Evolutionary conservation across 768 basidiomycete species (phyloP), one percentile per base, ranked within the genome.

Genomic region (Phylloporus scabripes): DNA sequence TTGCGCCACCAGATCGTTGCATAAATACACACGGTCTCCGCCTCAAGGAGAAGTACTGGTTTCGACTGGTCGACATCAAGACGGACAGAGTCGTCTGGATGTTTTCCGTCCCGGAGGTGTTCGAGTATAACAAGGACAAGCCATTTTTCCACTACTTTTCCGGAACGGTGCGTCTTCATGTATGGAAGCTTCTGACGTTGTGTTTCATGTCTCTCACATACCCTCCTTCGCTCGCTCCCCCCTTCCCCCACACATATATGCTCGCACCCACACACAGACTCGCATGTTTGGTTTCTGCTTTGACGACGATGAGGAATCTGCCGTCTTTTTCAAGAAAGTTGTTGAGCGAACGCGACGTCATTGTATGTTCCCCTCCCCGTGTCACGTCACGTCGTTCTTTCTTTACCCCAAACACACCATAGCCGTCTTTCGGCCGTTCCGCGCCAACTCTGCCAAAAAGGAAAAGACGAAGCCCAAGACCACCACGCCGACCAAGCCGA

Each of bases 141-240:
- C 87, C 91, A 2, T 95, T 95, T 72, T 96, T 96, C 70, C 92
- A 97, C 66, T 77, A 83, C 33, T 94, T 95, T 68, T 80, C 83
- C 40, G 89, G 88, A 36, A 80, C 85, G 70, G 93, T 94, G 61
- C 63, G 88, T 74, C 20, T 7, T 2, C 24, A 10, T 45, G 10
- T 24, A 24, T 20, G 15, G 18, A 11, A 20, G 18, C 11, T 39
- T 40, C 37, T 21, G 7, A 3, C 1, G 23, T 24, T 40, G 39
- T n/a, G 23, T 24, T 23, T 24, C 21, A 24, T 40, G 15, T 14
- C 28, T 29, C 24, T 17, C 15, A 5, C 24, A 28, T 9, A 7
- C 18, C 1, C 12, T 7, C 14, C 39, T 40, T 12, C 29, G 10
- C 11, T 20, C n/a, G 17, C 17, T 23, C 38, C 38, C 37, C 21